phyloP scores from a whole-genome alignment of 495 filamentous ascomycete genomes.

The Haplographium delicatum region DNA sequence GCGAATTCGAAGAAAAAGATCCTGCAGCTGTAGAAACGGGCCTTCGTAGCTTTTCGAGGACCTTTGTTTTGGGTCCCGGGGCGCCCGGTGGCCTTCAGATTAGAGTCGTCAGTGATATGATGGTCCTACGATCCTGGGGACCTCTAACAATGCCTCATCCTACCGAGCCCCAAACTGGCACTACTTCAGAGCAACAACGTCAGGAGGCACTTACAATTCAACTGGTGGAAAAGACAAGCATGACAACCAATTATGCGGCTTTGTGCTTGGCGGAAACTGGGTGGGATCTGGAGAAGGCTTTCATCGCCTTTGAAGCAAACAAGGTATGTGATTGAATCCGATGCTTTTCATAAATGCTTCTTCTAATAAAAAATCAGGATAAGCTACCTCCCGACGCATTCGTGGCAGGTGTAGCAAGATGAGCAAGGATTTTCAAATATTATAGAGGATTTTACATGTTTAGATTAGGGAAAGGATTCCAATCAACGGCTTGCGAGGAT shows the following conservation, averaged over 20 bases:
- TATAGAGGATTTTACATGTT: background rate
- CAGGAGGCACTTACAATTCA: constrained; percentile 18
- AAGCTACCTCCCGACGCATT: constrained; percentile 26
- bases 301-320: constrained; percentile 20
- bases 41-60: constrained; percentile 78
- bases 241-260: constrained; percentile 21
- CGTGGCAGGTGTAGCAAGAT: constrained; percentile 2
- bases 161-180: background rate
- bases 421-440: background rate
- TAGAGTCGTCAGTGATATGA: constrained; percentile 75
- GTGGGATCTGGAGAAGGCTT: constrained; percentile 26
- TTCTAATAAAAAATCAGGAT: constrained; percentile 16
- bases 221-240: constrained; percentile 21
- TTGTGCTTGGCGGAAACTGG: constrained; percentile 23
- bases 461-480: background rate
- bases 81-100: constrained; percentile 50
- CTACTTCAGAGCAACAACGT: constrained; percentile 6
- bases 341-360: background rate
- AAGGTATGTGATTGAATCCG: constrained; percentile 17
- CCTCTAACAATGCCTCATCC: constrained; percentile 25
- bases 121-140: constrained; percentile 59
- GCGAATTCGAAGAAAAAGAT: constrained; percentile 75
- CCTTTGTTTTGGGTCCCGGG: constrained; percentile 77
- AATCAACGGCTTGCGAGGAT: background rate
- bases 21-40: constrained; percentile 40